Base-by-base conservation (phyloP, 2,329 filamentous ascomycete species). In the Colletotrichum spinosum region DNA sequence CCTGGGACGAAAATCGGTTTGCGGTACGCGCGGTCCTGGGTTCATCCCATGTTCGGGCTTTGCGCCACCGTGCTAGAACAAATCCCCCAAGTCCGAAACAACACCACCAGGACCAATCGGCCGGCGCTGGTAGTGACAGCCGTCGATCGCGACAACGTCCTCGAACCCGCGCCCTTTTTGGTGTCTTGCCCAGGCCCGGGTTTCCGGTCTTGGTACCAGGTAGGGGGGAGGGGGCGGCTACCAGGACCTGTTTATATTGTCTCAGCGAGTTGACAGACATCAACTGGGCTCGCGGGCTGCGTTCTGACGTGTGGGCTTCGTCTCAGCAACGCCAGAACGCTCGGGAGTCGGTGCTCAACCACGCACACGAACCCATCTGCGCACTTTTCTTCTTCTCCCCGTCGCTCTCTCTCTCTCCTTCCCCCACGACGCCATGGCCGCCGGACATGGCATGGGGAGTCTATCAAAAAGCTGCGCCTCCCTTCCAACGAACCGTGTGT, bases 381-480 rank as follows among this genome's bases (percentile, higher is more conserved):
- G 58, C 63, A 48, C 51, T 15, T 15, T 35, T 25, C 37, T 12
- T 34, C n/a, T 39, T 17, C 15, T 44, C 42, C 15, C 17, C 42
- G 39, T 34, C 45, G 17, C 17, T 15, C n/a, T 60, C 42, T 13
- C 8, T 25, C 25, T 15, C 35, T n/a, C 25, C 49, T 3, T 25
- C 34, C 15, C 15, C 33, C 37, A 53, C 42, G 25, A 34, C 62
- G 63, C 63, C 63, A 66, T 66, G 63, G 52, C 50, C 63, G 48
- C 59, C 63, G 63, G 63, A 63, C 58, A 49, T 62, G 39, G 13
- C 58, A 63, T 52, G 58, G 63, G 53, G 58, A 45, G 33, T 63
- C 54, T 57, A n/a, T 66, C 58, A 66, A 66, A 65, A 66, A 50
- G 63, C 59, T 66, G 58, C 59, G 52, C 63, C 63, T 62, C 58